Base-by-base conservation (phyloP, 495 filamentous ascomycete species). In the Recurvomyces mirabilis region DNA sequence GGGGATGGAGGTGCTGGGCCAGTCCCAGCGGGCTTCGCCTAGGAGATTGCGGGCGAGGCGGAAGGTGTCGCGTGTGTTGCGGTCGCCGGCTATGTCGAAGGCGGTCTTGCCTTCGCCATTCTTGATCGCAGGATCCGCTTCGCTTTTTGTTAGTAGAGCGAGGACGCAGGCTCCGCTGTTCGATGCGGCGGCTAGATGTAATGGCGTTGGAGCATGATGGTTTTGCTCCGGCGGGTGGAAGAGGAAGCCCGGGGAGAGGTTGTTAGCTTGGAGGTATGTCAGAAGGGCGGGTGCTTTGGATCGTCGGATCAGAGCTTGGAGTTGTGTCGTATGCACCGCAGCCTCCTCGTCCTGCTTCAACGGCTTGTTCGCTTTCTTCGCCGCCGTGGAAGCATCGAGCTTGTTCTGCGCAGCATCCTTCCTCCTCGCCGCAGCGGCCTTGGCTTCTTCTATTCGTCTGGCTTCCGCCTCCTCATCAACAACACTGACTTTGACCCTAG, bases 11-110 rank as follows among this genome's bases (percentile, higher is more conserved):
- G 86, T 81, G 1, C 60, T 64, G 2, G 78, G 71, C 93, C 93
- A 98, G 59, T 87, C 72, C 83, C 83, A 94, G 4, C 58, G 61
- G 0, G 54, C 52, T 56, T 91, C 87, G 2, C 87, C 88, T 1
- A 95, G 68, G 54, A 89, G 81, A 34, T 72, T 68, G 7, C 91
- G 79, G 0, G 87, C 86, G 18, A 95, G 71, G 3, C 93, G 82
- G 67, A 98, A 98, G 4, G 87, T 84, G 55, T 96, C 89, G 1
- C 91, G 75, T 0, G 87, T 94, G 2, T 79, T 65, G 1, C 88
- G 74, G 58, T 96, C 86, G 23, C 93, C 86, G 9, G 84, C 75
- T 4, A 96, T 72, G 30, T 93, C 86, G 58, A 93, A 96, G 0
- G 91, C 63, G 0, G 86, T 81, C 55, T 78, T 82, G 15, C 79